Conservation (phyloP, 352 stramenopile genomes). For the Globisporangium okanoganense region DNA sequence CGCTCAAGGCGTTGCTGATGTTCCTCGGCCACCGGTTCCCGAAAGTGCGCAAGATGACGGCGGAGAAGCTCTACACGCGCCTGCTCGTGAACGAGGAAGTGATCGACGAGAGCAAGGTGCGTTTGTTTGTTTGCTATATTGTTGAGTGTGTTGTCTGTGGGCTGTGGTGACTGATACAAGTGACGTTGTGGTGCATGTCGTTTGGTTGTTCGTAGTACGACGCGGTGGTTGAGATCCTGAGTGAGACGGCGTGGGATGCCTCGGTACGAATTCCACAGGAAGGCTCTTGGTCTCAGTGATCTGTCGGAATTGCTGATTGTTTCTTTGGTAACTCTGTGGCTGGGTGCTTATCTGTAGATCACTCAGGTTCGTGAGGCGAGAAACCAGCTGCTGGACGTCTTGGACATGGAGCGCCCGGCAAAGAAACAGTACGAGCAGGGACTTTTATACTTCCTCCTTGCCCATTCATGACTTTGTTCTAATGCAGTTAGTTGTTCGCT, state of each 20-base stretch:
- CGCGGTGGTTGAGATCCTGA: slow-evolving; percentile 68
- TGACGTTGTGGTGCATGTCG: slow-evolving; percentile 3
- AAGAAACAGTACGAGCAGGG: slow-evolving; percentile 51
- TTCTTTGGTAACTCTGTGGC: not conserved
- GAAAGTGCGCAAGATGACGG: slow-evolving; percentile 78
- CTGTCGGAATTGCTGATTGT: not conserved
- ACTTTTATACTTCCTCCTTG: not conserved
- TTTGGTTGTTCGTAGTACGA: slow-evolving; percentile 44
- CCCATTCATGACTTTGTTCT: not conserved
- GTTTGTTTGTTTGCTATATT: not conserved
- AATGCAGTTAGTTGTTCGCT: not conserved
- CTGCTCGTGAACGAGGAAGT: slow-evolving; percentile 75
- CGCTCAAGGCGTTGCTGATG: slow-evolving; percentile 63
- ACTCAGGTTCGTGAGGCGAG: slow-evolving; percentile 40
- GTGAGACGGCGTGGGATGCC: slow-evolving; percentile 77
- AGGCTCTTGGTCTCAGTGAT: not conserved
- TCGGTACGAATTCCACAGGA: slow-evolving; percentile 32
- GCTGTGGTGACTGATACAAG: not conserved
- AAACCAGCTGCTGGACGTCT: slow-evolving; percentile 58
- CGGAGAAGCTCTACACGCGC: slow-evolving; percentile 80
- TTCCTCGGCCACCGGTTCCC: slow-evolving; percentile 85
- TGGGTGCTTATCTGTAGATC: slow-evolving; percentile 29
- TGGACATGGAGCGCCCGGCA: slow-evolving; percentile 55
- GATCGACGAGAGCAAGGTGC: slow-evolving; percentile 58
- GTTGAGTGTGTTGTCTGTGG: not conserved